Conservation (phyloP, 208 protist genomes). For the Trypanosoma platydactyli region DNA sequence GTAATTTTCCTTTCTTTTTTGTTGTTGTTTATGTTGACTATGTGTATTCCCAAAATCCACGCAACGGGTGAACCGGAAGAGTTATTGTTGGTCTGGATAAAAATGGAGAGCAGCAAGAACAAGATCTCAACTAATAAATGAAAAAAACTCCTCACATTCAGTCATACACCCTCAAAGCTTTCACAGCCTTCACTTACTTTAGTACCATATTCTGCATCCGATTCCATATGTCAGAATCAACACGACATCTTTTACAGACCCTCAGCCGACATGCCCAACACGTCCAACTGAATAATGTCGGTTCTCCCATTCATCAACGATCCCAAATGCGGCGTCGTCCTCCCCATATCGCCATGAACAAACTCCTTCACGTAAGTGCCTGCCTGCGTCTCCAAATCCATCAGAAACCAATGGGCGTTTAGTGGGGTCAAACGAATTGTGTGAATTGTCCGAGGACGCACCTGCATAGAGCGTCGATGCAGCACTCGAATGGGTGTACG, state of each 20-base stretch:
- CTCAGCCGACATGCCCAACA: conserved; percentile 86
- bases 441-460: conserved; percentile 84
- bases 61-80: too few relatives aligned
- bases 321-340: conserved; percentile 89
- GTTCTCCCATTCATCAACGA: conserved; percentile 71
- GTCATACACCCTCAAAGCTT: too few relatives aligned
- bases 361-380: conserved; percentile 99
- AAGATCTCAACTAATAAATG: not conserved
- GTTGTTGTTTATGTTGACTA: too few relatives aligned
- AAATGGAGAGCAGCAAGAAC: not conserved
- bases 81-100: too few relatives aligned
- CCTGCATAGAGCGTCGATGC: conserved; percentile 90
- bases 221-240: not conserved
- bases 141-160: too few relatives aligned
- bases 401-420: conserved; percentile 88
- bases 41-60: too few relatives aligned
- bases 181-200: too few relatives aligned
- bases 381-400: conserved; percentile 92
- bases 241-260: conserved; percentile 36
- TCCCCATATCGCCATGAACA: conserved; percentile 96
- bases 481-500: conserved; percentile 94
- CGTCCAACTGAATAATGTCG: conserved; percentile 97
- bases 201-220: not conserved
- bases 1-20: too few relatives aligned
- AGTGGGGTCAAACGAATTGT: conserved; percentile 62